phyloP scores from a whole-genome alignment of 139 green algal species.

The Chlorokybus atmophyticus region DNA sequence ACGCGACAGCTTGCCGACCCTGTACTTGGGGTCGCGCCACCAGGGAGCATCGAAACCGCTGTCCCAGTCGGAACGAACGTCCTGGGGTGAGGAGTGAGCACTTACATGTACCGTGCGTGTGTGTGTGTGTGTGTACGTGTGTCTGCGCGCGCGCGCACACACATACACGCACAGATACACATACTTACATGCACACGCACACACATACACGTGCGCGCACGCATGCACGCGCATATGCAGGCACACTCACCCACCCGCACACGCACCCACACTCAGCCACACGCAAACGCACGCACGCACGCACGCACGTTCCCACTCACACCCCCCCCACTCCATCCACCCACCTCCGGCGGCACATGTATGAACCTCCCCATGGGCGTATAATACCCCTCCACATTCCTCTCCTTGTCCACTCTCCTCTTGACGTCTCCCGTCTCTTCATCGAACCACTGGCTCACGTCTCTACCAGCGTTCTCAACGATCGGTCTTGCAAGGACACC shows the following conservation, averaged over 20 bases:
- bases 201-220: too few relatives aligned
- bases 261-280: too few relatives aligned
- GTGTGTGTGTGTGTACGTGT: too few relatives aligned
- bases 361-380: constrained; percentile 50
- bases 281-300: neutral
- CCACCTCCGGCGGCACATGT: constrained; percentile 38
- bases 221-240: too few relatives aligned
- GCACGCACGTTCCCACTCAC: neutral
- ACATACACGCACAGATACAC: too few relatives aligned
- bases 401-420: constrained; percentile 37
- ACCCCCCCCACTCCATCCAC: neutral
- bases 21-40: constrained; percentile 44
- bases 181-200: too few relatives aligned
- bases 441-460: constrained; percentile 66
- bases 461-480: constrained; percentile 43
- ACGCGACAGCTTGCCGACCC: constrained; percentile 16
- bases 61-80: constrained; percentile 42
- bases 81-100: too few relatives aligned
- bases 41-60: constrained; percentile 43
- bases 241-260: too few relatives aligned
- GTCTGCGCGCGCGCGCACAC: too few relatives aligned
- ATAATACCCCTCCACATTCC: constrained; percentile 37
- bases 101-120: too few relatives aligned
- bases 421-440: constrained; percentile 36
- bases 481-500: constrained; percentile 41